Percentiles rank a stretch among this genome's conserved stretches.
Conservation (phyloP, 1,284 basidiomycete genomes). For the Ustilago hordei region DNA sequence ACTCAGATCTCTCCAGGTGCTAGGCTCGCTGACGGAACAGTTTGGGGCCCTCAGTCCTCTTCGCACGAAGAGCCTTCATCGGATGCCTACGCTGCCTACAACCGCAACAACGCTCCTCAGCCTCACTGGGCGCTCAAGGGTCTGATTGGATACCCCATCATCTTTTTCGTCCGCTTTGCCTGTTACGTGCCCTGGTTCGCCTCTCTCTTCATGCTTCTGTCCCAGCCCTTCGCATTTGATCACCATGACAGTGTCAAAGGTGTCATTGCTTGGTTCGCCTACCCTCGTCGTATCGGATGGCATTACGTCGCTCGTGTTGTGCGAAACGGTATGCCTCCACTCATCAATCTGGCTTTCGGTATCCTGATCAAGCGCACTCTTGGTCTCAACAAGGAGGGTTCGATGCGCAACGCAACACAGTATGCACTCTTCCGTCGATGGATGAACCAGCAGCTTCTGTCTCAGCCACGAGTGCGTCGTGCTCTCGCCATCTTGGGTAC, state of each 20-base stretch:
- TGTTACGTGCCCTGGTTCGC: constrained; percentile 69
- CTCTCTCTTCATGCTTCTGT: constrained; percentile 67
- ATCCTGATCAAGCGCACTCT: constrained; percentile 66
- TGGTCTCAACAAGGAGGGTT: constrained; percentile 68
- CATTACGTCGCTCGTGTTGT: constrained; percentile 68
- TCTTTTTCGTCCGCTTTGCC: constrained; percentile 58
- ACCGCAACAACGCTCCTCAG: constrained; percentile 61
- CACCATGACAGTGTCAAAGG: constrained; percentile 68
- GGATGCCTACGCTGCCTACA: constrained; percentile 68
- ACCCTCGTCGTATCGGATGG: constrained; percentile 68
- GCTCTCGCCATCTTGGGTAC: constrained; percentile 67
- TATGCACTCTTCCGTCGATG: constrained; percentile 68
- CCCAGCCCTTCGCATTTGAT: constrained; percentile 67
- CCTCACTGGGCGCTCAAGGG: constrained; percentile 62
- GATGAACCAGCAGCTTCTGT: constrained; percentile 65
- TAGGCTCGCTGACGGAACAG: constrained; percentile 67
- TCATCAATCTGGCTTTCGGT: constrained; percentile 66
- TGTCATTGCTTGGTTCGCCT: constrained; percentile 69
- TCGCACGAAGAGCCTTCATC: constrained; percentile 68
- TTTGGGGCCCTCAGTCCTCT: constrained; percentile 68
- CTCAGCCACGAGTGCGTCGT: constrained; percentile 62
- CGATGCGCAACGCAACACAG: constrained; percentile 69
- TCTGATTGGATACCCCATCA: constrained; percentile 65
- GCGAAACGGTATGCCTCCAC: constrained; percentile 67
- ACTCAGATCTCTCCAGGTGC: constrained; percentile 69